Percentiles rank a stretch among this genome's conserved stretches.
Conservation (phyloP, 805 yeast genomes). For the Ogataea paraovalis region DNA sequence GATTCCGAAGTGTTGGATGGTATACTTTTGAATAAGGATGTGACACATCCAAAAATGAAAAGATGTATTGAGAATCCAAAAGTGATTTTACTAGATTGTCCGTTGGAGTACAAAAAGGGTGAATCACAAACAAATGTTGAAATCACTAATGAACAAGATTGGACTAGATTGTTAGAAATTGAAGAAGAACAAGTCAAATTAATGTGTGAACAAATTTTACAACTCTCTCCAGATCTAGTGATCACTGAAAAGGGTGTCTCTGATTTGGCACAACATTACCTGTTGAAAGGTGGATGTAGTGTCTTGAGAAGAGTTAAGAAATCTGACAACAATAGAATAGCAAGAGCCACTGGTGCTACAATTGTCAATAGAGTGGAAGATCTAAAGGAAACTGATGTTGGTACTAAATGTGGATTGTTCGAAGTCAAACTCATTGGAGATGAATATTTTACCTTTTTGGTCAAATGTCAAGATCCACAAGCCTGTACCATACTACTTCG, state of each 20-base stretch:
- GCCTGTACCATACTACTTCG: slow-evolving; percentile 93
- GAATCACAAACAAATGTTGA: slow-evolving; percentile 98
- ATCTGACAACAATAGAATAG: slow-evolving; percentile 92
- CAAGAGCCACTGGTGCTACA: slow-evolving; percentile 97
- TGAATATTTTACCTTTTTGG: slow-evolving; percentile 87
- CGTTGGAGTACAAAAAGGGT: slow-evolving; percentile 97
- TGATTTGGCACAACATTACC: slow-evolving; percentile 94
- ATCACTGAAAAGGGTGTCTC: slow-evolving; percentile 98
- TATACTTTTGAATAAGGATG: slow-evolving; percentile 89
- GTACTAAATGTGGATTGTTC: slow-evolving; percentile 84
- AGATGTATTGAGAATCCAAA: slow-evolving; percentile 86
- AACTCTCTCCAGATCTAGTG: slow-evolving; percentile 87
- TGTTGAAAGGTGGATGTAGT: slow-evolving; percentile 88
- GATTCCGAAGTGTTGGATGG: slow-evolving; percentile 89
- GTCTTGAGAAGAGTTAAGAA: slow-evolving; percentile 93
- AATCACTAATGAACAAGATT: slow-evolving; percentile 92
- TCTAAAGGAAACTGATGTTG: slow-evolving; percentile 84
- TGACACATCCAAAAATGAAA: slow-evolving; percentile 98
- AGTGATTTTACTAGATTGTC: slow-evolving; percentile 87
- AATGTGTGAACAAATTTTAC: slow-evolving; percentile 79
- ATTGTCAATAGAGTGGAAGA: slow-evolving; percentile 95
- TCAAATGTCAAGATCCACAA: slow-evolving; percentile 75
- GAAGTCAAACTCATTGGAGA: slow-evolving; percentile 95
- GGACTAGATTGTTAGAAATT: slow-evolving; percentile 91
- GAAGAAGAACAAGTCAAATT: slow-evolving; percentile 95